These are phyloP conservation scores for Podospora anserina DNA, from an alignment of 495 filamentous ascomycete genomes.

Conservation along the genomic window DNA sequence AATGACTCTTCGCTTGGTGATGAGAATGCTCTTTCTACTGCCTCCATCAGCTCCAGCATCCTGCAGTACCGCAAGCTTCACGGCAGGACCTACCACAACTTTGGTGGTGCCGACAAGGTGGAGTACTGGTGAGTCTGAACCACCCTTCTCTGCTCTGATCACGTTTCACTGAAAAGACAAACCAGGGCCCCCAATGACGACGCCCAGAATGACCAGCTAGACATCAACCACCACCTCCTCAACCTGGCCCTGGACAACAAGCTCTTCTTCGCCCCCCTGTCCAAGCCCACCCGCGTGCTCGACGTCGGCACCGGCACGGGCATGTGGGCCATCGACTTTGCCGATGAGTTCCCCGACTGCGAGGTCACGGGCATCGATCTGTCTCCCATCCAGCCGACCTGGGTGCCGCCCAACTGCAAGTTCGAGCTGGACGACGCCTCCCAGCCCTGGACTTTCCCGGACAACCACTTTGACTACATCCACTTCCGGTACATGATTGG, in stretches of 20 bases:
- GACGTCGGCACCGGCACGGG: conserved; percentile 63
- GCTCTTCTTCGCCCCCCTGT: conserved; percentile 56
- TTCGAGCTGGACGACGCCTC: conserved; percentile 59
- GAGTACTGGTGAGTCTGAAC: background rate
- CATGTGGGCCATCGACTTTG: conserved; percentile 44
- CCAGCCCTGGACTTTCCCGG: conserved; percentile 50
- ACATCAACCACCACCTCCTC: conserved; percentile 42
- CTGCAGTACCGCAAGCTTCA: conserved; percentile 6
- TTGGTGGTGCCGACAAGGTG: background rate
- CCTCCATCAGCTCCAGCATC: conserved; percentile 12
- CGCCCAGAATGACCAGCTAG: conserved; percentile 37
- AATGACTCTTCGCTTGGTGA: conserved; percentile 1
- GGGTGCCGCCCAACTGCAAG: conserved; percentile 48
- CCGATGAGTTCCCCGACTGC: conserved; percentile 51
- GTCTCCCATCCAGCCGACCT: conserved; percentile 52
- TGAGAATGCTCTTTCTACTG: background rate
- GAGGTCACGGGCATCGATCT: conserved; percentile 63
- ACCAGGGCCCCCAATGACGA: conserved; percentile 40
- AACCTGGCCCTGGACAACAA: conserved; percentile 50
- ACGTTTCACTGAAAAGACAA: background rate
- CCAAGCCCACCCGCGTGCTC: conserved; percentile 45
- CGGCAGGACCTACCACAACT: conserved; percentile 8
- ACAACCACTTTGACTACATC: conserved; percentile 60
- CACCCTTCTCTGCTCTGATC: background rate
- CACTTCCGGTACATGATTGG: conserved; percentile 59